Base-by-base conservation (phyloP, 108 stramenopile genomes). In the Skeletonema menzelii region DNA sequence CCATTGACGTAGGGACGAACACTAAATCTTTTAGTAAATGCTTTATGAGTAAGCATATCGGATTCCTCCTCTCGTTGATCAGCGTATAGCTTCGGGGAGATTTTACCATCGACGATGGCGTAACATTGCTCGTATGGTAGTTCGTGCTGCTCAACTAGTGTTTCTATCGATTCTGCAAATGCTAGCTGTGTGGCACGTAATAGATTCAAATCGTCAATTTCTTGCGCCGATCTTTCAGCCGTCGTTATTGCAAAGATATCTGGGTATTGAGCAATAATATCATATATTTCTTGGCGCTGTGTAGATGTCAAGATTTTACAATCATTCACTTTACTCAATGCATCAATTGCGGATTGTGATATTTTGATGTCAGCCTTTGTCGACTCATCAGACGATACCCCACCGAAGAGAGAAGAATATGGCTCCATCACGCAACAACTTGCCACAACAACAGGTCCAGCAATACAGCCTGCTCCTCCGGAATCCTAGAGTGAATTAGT, bases 361-460 rank as follows among this genome's bases (percentile, higher is more conserved):
- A 77, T 17, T 14, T 7, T 6, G 17, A 14, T 27, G 8, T 53
- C 65, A 5, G 37, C 4, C 56, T 38, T 53, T 56, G 70, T 15
- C 0, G 62, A 69, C 24, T 28, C 6, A 14, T 61, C 53, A 19
- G 59, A n/a, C 13, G 59, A 14, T 47, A 15, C 8, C 2, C 6
- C 3, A 15, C 31, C 5, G 57, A 58, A 27, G 1, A 58, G 31
- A n/a, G 49, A 58, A 19, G 72, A 47, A 49, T 69, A 62, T 62
- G 72, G 72, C 35, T 68, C 42, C 24, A 72, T 20, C 32, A 90
- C 37, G 58, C 89, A 88, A 42, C 86, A 89, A 65, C 83, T 88
- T 17, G 88, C 88, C 22, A 79, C 84, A 0, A 94, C 82, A 38
- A 94, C 76, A 1, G 92, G 92, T 34, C 92, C 92, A 13, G 92